A percentile compares a stretch with the other conserved stretches of the same genome.
phyloP scores from a whole-genome alignment of 192 early-diverging fungal species.

The Backusella macrospora region DNA sequence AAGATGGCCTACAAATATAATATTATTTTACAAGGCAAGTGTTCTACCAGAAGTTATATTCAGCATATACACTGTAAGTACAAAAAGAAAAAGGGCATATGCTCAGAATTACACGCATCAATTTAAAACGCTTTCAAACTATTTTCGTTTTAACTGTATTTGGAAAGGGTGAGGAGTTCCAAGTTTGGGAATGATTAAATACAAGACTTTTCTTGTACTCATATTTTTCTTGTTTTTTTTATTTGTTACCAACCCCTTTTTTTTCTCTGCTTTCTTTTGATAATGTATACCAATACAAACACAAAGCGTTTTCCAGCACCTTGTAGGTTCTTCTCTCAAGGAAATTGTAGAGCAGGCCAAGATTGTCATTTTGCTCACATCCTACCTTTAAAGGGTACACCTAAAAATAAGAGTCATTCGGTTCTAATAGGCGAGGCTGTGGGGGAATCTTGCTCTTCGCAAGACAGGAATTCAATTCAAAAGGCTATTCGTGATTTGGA shows the following conservation, averaged over 20 bases:
- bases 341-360: conserved; percentile 37
- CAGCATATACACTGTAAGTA: no score
- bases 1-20: no score
- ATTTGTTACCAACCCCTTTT: background rate
- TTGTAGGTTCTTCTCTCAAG: conserved; percentile 31
- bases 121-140: no score
- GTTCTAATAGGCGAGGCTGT: conserved; percentile 9
- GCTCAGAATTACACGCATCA: no score
- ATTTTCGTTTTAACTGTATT: no score
- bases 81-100: no score
- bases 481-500: conserved; percentile 28
- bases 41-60: no score
- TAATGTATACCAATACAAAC: conserved; percentile 9
- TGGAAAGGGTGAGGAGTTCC: background rate
- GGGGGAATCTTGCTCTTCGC: background rate
- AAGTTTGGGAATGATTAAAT: background rate
- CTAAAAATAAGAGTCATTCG: conserved; percentile 3
- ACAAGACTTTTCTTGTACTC: background rate
- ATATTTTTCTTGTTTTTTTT: background rate
- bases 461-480: conserved; percentile 23
- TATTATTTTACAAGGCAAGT: no score
- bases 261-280: no score
- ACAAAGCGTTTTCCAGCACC: conserved; percentile 26
- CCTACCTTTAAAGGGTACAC: conserved; percentile 20
- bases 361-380: conserved; percentile 33